Evolutionary conservation across 2,329 filamentous ascomycete genomes (phyloP).

Genomic region (Cadophora malorum): DNA sequence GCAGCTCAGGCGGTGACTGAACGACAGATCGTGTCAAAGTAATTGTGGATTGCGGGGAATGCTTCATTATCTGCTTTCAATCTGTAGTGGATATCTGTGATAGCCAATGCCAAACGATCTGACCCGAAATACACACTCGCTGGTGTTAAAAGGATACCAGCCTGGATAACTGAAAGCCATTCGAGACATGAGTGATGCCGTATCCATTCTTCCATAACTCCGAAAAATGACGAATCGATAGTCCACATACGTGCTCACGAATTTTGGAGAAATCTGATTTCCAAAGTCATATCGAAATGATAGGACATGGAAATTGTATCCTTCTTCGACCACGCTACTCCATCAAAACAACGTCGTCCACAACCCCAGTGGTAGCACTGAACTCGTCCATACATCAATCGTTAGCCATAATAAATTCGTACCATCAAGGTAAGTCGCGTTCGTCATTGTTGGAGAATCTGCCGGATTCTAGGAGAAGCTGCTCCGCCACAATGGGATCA

Average conservation of each 20-base stretch:
- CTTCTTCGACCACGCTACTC: neutral
- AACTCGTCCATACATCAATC: too few relatives aligned
- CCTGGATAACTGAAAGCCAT: too few relatives aligned
- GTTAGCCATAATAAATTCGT: too few relatives aligned
- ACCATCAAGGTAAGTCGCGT: neutral
- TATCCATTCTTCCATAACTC: neutral
- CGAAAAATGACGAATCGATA: neutral
- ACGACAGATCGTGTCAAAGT: too few relatives aligned
- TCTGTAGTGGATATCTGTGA: too few relatives aligned
- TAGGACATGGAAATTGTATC: neutral
- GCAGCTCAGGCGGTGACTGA: too few relatives aligned
- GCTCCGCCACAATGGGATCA: neutral
- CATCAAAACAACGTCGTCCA: neutral
- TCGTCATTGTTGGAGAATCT: neutral
- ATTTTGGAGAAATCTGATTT: neutral
- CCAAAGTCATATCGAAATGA: neutral
- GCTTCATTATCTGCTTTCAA: too few relatives aligned
- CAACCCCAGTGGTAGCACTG: neutral
- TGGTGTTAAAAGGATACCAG: too few relatives aligned
- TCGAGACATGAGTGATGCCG: neutral
- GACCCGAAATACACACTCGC: too few relatives aligned
- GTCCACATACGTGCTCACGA: neutral
- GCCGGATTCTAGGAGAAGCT: constrained; percentile 6
- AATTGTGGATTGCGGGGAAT: too few relatives aligned
- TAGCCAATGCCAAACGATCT: too few relatives aligned